A percentile compares a stretch with the other conserved stretches of the same genome.
phyloP scores from a whole-genome alignment of 179 eudicot genomes.

The Monotropa hypopitys region DNA sequence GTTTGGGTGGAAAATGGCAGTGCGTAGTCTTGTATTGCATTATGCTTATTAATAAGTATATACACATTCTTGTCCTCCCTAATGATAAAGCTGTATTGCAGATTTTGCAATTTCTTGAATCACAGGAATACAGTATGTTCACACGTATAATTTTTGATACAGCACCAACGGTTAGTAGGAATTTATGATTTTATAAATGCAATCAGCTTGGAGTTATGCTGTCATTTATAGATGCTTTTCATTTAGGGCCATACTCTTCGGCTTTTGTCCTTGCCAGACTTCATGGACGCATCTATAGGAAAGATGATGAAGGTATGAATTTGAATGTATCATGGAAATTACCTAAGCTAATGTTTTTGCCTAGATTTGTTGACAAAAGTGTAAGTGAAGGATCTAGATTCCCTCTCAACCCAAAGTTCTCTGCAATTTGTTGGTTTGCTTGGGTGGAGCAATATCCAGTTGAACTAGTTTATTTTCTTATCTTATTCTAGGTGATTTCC shows the following conservation, averaged over 20 bases:
- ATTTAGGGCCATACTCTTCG: conserved; percentile 86
- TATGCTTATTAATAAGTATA: conserved; percentile 2
- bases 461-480: background rate
- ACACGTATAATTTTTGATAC: conserved; percentile 90
- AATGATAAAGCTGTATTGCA: conserved; percentile 13
- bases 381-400: background rate
- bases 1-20: background rate
- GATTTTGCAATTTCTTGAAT: conserved; percentile 94
- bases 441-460: background rate
- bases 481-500: background rate
- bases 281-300: conserved; percentile 91
- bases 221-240: conserved; percentile 8
- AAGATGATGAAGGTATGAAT: conserved; percentile 66
- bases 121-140: conserved; percentile 71
- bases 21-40: background rate
- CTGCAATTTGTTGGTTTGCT: background rate
- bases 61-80: background rate
- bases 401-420: background rate
- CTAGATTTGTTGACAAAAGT: background rate
- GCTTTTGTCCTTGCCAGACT: conserved; percentile 84
- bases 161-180: conserved; percentile 74
- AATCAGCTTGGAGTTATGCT: background rate
- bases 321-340: background rate
- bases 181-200: background rate
- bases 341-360: background rate